Base-by-base conservation (phyloP, 495 filamentous ascomycete genomes). In the Xylaria bambusicola region DNA sequence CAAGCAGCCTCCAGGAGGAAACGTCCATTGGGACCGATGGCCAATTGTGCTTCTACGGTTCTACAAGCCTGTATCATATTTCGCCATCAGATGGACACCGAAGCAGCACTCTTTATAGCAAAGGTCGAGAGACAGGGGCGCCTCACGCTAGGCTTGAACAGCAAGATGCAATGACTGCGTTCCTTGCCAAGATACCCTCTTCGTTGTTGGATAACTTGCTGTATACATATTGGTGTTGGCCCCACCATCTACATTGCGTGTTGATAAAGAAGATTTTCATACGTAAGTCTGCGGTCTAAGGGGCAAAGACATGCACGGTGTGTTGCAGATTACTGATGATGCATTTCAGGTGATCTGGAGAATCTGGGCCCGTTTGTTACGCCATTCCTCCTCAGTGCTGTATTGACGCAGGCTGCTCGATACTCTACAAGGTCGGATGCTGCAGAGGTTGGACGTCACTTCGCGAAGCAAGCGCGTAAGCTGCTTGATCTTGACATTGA, bases 401-500 rank as follows among this genome's bases (percentile, higher is more conserved):
- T 48, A 18, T 15, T 48, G 26, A 26, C 45, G 2, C 45, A 48
- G 15, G 45, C 24, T n/a, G 45, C 45, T 31, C 45, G 45, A 17
- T 48, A 48, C 45, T 48, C 45, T 9, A 8, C 23, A 8, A 48
- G 26, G 15, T 24, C 45, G n/a, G 45, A 48, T 48, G 45, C 45
- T 48, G 24, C 45, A 31, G 45, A 48, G 24, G n/a, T 48, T 48
- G 45, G 45, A 48, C 24, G 45, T 26, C 45, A 27, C 15, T 48
- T 48, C 24, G 45, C 45, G 4, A 48, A 48, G 24, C 45, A 58
- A n/a, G 61, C 64, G 9, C 61, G 64, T 6, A 55, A 59, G 36
- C 56, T 64, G 12, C 38, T 66, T 7, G 62, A 56, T 40, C 36
- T 48, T 50, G 64, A 63, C n/a, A 66, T 57, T 13, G 45, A 62